Conservation (phyloP, 2,329 filamentous ascomycete genomes). For the Gaeumannomyces sp. region DNA sequence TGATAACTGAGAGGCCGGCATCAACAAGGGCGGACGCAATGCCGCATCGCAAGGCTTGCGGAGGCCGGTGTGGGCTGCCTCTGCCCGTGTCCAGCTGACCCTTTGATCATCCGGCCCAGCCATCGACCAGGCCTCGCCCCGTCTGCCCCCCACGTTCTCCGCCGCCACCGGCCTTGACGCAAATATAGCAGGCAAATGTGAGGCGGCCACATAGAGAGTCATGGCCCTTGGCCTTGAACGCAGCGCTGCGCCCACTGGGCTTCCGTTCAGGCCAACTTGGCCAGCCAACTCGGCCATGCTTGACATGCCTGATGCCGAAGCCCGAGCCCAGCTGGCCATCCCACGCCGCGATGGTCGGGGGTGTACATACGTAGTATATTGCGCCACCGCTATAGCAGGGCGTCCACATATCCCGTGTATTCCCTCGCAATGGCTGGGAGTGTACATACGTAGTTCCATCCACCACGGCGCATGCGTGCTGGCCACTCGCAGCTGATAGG, state of each 20-base stretch:
- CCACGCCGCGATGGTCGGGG: background rate
- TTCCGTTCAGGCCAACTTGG: too few species aligned
- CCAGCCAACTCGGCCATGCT: too few species aligned
- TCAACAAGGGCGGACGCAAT: background rate
- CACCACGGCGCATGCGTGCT: too few species aligned
- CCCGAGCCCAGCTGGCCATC: background rate
- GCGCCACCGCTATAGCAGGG: too few species aligned
- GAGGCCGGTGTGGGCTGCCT: background rate
- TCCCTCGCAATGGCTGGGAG: background rate
- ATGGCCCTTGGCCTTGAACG: background rate
- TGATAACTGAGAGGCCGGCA: background rate
- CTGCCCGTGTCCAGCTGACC: too few species aligned
- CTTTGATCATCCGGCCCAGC: background rate
- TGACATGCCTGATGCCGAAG: too few species aligned
- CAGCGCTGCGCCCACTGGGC: too few species aligned
- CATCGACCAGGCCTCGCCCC: background rate
- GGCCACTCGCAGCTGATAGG: too few species aligned
- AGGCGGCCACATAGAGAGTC: background rate
- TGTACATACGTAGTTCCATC: background rate
- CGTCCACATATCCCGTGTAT: too few species aligned
- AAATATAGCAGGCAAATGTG: background rate
- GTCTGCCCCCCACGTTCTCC: background rate
- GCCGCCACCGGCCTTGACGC: too few species aligned
- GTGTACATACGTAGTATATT: background rate
- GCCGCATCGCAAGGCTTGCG: background rate